These are phyloP conservation scores for Ophiocytium majus DNA, from an alignment of 352 stramenopile species.

Conservation along the genomic window DNA sequence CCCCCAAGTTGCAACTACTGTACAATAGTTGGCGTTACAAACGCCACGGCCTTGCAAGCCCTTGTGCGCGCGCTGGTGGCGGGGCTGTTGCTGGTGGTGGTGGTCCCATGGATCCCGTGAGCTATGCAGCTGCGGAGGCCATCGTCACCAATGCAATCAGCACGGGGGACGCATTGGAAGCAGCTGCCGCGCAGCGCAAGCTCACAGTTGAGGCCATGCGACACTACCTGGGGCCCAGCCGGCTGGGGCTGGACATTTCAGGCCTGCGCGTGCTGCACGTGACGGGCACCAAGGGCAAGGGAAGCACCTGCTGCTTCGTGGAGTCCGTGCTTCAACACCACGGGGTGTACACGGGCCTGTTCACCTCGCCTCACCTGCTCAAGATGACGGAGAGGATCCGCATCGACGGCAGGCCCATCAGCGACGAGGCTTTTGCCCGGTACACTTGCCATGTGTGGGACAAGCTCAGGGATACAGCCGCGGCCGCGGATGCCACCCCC, in stretches of 20 bases:
- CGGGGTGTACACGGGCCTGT: conserved; percentile 69
- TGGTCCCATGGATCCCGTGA: too few species aligned
- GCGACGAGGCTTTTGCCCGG: conserved; percentile 58
- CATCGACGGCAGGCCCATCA: conserved; percentile 77
- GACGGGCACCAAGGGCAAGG: conserved; percentile 55
- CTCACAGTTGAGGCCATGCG: conserved; percentile 28
- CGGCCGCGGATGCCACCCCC: neutral
- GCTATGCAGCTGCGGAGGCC: neutral
- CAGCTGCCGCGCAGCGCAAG: conserved; percentile 6
- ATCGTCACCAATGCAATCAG: neutral
- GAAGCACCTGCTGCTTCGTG: conserved; percentile 46
- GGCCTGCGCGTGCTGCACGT: conserved; percentile 43
- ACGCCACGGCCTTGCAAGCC: too few species aligned
- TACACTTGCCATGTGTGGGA: conserved; percentile 43
- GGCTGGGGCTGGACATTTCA: conserved; percentile 27
- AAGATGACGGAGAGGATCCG: conserved; percentile 92
- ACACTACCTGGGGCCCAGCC: conserved; percentile 22
- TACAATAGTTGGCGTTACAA: too few species aligned
- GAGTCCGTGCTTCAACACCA: conserved; percentile 42
- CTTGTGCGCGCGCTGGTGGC: too few species aligned
- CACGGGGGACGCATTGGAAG: conserved; percentile 7
- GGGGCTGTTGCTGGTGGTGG: too few species aligned
- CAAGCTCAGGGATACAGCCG: conserved; percentile 20
- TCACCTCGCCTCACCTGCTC: conserved; percentile 94
- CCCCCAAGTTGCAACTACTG: too few species aligned